A percentile compares a stretch with the other conserved stretches of the same genome.
These are phyloP conservation scores for Penicillium expansum DNA, from an alignment of 2,329 filamentous ascomycete species.

Conservation along the genomic window DNA sequence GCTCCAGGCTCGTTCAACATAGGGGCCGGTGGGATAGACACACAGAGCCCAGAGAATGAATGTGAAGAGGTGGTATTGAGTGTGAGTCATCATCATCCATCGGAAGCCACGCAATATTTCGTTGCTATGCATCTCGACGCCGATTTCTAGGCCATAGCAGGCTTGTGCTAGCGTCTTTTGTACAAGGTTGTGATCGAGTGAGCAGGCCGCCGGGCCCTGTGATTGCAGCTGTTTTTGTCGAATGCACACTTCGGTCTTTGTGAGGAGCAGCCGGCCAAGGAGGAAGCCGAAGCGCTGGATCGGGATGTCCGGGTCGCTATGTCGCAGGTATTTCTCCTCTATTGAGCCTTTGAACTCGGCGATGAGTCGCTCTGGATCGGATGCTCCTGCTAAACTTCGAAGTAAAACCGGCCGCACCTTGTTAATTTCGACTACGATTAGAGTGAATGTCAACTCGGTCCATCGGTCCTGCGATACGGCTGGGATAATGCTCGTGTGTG, in stretches of 20 bases:
- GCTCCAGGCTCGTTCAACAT: constrained; percentile 36
- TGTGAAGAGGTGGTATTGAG: constrained; percentile 46
- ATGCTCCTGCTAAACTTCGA: neutral
- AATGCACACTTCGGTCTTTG: constrained; percentile 38
- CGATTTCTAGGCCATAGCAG: constrained; percentile 35
- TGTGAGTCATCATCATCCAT: constrained; percentile 43
- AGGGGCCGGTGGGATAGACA: constrained; percentile 35
- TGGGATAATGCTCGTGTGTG: constrained; percentile 49
- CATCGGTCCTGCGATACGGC: constrained; percentile 51
- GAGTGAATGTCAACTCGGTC: constrained; percentile 57
- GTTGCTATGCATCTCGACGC: constrained; percentile 31
- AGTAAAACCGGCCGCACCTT: constrained; percentile 33
- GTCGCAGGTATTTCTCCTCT: constrained; percentile 50
- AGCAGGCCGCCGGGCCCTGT: constrained; percentile 9
- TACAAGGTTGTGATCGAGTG: constrained; percentile 21
- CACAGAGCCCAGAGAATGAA: constrained; percentile 48
- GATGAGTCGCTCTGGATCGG: constrained; percentile 37
- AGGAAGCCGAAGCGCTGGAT: constrained; percentile 34
- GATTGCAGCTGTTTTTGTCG: constrained; percentile 26
- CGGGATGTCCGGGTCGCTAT: constrained; percentile 56
- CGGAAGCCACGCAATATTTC: constrained; percentile 40
- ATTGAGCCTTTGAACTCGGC: constrained; percentile 45
- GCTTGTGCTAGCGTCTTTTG: constrained; percentile 38
- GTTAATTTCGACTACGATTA: constrained; percentile 55
- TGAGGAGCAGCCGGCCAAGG: constrained; percentile 29